Conservation (phyloP, 116 monocot species). For the Posidonia oceanica region DNA sequence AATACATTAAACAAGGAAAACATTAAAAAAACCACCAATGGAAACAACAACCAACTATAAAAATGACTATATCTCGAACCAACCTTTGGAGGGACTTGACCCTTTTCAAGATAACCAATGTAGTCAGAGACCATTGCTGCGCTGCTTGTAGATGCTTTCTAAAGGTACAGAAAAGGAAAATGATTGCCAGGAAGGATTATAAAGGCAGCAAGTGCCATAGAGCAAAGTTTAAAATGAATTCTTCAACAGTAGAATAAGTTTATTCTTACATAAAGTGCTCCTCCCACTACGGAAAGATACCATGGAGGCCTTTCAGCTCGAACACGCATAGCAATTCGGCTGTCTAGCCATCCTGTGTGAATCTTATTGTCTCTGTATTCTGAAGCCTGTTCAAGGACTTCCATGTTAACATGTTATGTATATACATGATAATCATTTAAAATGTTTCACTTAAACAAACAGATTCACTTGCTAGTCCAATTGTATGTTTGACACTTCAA, state of each 20-base stretch:
- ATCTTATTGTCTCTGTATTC: slow-evolving; percentile 98
- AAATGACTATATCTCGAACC: neutral
- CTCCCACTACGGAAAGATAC: slow-evolving; percentile 98
- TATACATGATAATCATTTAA: neutral
- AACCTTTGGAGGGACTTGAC: slow-evolving; percentile 99
- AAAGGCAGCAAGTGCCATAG: neutral
- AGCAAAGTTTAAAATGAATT: no score
- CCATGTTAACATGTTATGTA: neutral
- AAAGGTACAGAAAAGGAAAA: slow-evolving; percentile 1
- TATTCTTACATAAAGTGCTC: slow-evolving; percentile 85
- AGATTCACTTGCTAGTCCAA: neutral
- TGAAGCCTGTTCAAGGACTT: slow-evolving; percentile 32
- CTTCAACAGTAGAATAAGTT: neutral
- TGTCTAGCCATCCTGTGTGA: slow-evolving; percentile 98
- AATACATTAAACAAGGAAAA: neutral
- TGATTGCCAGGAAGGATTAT: neutral
- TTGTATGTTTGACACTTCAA: neutral
- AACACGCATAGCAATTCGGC: slow-evolving; percentile 98
- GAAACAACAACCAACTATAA: neutral
- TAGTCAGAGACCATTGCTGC: slow-evolving; percentile 92
- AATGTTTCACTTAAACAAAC: neutral
- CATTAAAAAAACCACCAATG: neutral
- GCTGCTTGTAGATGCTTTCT: slow-evolving; percentile 96
- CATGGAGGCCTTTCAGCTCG: slow-evolving; percentile 99
- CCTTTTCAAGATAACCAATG: slow-evolving; percentile 94